These are phyloP conservation scores for Tuber melanosporum DNA, from an alignment of 495 filamentous ascomycete genomes.

Conservation along the genomic window DNA sequence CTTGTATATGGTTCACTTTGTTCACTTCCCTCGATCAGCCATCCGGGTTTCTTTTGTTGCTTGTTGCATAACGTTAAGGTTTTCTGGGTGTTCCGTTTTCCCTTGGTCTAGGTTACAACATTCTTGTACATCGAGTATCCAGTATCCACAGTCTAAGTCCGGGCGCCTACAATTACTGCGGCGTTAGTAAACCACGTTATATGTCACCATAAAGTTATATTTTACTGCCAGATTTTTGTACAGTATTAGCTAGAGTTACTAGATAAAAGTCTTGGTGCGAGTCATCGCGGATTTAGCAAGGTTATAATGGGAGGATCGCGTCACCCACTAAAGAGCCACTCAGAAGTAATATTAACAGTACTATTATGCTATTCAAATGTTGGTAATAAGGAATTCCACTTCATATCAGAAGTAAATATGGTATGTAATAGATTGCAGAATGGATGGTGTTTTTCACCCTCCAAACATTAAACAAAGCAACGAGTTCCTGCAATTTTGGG, in stretches of 20 bases:
- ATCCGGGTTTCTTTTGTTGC: conserved; percentile 13
- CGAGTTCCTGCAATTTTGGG: no score
- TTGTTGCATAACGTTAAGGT: conserved; percentile 18
- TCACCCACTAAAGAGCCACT: no score
- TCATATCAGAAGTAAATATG: no score
- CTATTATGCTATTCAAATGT: no score
- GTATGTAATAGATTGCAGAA: no score
- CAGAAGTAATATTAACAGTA: no score
- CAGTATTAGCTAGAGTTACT: not conserved
- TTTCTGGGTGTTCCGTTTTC: conserved; percentile 4
- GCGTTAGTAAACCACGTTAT: not conserved
- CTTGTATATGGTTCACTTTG: conserved; percentile 2
- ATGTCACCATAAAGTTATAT: not conserved
- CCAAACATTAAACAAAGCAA: no score
- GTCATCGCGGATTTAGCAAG: no score
- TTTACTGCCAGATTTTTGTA: not conserved
- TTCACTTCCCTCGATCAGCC: conserved; percentile 5
- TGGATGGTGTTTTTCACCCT: no score
- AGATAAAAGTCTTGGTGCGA: no score
- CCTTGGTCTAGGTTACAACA: not conserved
- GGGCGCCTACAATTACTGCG: not conserved
- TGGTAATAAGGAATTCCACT: no score
- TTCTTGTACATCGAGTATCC: not conserved
- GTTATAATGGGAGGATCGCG: no score
- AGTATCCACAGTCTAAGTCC: not conserved